Evolutionary conservation across 495 filamentous ascomycete species (phyloP).

Genomic region (Penicillium alfredii): DNA sequence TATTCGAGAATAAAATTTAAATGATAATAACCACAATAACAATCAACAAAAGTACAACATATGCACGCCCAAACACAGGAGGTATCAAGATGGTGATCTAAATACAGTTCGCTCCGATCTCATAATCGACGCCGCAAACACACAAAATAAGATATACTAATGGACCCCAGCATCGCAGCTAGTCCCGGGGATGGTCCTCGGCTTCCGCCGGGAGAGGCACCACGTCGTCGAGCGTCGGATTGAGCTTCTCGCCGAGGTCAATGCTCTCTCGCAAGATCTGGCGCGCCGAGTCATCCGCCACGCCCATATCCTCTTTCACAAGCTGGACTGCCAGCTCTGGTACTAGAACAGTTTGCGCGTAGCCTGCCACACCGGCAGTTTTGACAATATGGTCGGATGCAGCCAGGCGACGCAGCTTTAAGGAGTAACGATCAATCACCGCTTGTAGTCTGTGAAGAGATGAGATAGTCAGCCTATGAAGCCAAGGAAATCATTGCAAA

Average conservation of each 20-base stretch:
- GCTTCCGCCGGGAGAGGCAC: slow-evolving; percentile 37
- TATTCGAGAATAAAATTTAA: no score
- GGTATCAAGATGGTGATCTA: slow-evolving; percentile 10
- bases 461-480: slow-evolving; percentile 4
- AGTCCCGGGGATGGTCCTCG: no score
- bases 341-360: slow-evolving; percentile 79
- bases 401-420: slow-evolving; percentile 56
- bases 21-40: no score
- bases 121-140: no score
- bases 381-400: slow-evolving; percentile 63
- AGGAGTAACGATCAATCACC: slow-evolving; percentile 56
- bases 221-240: slow-evolving; percentile 58
- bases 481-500: no score
- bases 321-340: slow-evolving; percentile 74
- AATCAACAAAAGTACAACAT: no score
- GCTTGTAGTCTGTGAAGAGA: slow-evolving; percentile 46
- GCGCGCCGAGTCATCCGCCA: slow-evolving; percentile 58
- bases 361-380: slow-evolving; percentile 62
- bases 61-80: slow-evolving; percentile 1
- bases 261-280: slow-evolving; percentile 66
- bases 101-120: no score
- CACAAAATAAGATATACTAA: no score
- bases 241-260: slow-evolving; percentile 69
- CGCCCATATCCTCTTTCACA: slow-evolving; percentile 79
- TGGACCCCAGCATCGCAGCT: no score